phyloP scores from a whole-genome alignment of 495 filamentous ascomycete species.

The Annulohypoxylon maeteangense region DNA sequence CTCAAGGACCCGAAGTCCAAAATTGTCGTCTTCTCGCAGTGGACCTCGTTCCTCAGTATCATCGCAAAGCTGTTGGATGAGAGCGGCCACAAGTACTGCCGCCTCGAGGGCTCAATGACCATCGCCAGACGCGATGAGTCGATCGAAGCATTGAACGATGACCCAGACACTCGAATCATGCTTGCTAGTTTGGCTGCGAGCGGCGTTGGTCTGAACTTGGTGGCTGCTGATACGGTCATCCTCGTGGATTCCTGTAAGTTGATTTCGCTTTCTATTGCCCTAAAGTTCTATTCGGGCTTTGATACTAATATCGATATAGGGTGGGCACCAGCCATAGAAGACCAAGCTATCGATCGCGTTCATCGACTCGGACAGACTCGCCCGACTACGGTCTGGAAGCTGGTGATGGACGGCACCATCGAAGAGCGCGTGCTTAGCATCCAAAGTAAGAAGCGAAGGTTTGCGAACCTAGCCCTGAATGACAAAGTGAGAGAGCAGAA shows the following conservation, averaged over 20 bases:
- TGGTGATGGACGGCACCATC: slow-evolving; percentile 86
- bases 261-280: not conserved
- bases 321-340: slow-evolving; percentile 96
- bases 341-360: slow-evolving; percentile 92
- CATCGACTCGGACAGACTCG: slow-evolving; percentile 87
- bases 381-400: slow-evolving; percentile 79
- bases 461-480: slow-evolving; percentile 81
- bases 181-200: slow-evolving; percentile 86
- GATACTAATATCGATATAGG: slow-evolving; percentile 50
- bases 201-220: slow-evolving; percentile 89
- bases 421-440: slow-evolving; percentile 87
- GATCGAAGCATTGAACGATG: slow-evolving; percentile 70
- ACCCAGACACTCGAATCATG: slow-evolving; percentile 78
- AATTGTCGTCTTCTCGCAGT: slow-evolving; percentile 91
- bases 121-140: slow-evolving; percentile 74
- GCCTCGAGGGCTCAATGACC: slow-evolving; percentile 87
- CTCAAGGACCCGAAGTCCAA: slow-evolving; percentile 76
- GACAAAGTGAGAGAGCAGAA: slow-evolving; percentile 62
- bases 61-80: slow-evolving; percentile 75
- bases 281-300: not conserved
- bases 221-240: slow-evolving; percentile 87
- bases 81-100: slow-evolving; percentile 70
- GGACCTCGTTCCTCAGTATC: slow-evolving; percentile 88
- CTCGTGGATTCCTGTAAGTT: slow-evolving; percentile 75
- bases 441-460: slow-evolving; percentile 80